Conservation (phyloP, 1,284 basidiomycete genomes). For the Ganoderma lingzhi region DNA sequence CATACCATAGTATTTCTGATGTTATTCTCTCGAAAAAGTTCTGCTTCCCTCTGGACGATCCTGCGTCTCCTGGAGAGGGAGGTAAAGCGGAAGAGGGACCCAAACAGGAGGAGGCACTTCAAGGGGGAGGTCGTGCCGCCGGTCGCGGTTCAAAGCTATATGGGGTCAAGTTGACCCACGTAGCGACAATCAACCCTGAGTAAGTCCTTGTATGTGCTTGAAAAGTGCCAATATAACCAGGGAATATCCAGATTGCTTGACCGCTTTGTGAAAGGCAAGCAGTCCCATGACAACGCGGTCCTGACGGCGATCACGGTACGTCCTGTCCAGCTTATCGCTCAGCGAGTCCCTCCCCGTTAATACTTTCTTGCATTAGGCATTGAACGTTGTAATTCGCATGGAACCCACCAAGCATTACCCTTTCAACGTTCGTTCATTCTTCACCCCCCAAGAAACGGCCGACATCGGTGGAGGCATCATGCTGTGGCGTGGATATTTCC, state of each 20-base stretch:
- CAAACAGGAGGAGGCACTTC: too few relatives aligned
- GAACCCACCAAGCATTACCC: conserved; percentile 73
- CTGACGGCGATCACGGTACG: conserved; percentile 76
- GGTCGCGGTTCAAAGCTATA: conserved; percentile 57
- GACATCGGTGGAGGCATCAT: conserved; percentile 73
- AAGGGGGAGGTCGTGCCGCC: not conserved
- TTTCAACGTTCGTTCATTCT: conserved; percentile 81
- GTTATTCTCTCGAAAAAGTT: conserved; percentile 53
- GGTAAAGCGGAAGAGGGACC: not conserved
- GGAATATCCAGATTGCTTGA: conserved; percentile 58
- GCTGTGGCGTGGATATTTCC: conserved; percentile 80
- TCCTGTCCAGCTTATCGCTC: not conserved
- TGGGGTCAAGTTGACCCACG: conserved; percentile 70
- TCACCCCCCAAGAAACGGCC: conserved; percentile 68
- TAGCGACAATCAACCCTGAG: conserved; percentile 81
- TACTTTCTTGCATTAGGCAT: conserved; percentile 50
- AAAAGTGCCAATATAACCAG: not conserved
- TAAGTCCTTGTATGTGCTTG: conserved; percentile 42
- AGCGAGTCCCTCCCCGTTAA: too few relatives aligned
- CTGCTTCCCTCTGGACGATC: conserved; percentile 59
- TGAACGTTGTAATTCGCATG: conserved; percentile 82
- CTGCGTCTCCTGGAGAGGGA: conserved; percentile 20
- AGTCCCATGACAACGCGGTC: conserved; percentile 73
- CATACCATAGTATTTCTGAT: conserved; percentile 10
- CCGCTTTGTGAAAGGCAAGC: conserved; percentile 70